phyloP scores from a whole-genome alignment of 192 early-diverging fungal genomes.

The Thoreauomyces humboldtii region DNA sequence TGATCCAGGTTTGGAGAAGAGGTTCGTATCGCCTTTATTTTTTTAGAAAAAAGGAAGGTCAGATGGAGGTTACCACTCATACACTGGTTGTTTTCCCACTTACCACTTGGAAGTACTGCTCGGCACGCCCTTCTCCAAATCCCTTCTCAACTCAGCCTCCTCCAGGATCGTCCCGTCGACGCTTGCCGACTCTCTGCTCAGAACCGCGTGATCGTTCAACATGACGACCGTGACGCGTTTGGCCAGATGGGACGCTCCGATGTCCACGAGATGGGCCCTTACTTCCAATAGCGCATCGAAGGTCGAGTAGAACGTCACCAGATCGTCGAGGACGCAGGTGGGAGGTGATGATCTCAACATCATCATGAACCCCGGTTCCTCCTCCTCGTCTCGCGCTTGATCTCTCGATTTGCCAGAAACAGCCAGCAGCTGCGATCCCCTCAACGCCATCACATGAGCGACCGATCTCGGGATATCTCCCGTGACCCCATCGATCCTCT shows the following conservation, averaged over 20 bases:
- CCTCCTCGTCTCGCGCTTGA: not conserved
- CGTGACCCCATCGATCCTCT: not conserved
- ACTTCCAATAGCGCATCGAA: not conserved
- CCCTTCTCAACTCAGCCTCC: not conserved
- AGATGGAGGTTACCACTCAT: not conserved
- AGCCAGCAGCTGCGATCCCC: not conserved
- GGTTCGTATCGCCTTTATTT: not conserved
- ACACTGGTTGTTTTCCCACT: not conserved
- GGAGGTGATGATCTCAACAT: not conserved
- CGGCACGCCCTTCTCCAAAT: not conserved
- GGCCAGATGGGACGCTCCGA: not conserved
- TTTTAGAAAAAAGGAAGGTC: not conserved
- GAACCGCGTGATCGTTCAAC: not conserved
- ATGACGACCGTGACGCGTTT: not conserved
- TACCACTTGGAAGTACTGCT: not conserved
- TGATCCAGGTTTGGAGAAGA: not conserved
- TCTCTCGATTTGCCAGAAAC: no score
- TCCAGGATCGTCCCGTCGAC: not conserved
- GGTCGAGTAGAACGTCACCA: not conserved
- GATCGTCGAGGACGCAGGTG: not conserved
- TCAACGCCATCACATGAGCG: not conserved
- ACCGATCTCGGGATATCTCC: not conserved
- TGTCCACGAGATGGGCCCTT: not conserved
- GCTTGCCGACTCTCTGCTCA: not conserved
- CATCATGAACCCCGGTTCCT: not conserved